Conservation (phyloP, 73 alveolate genomes). For the Paramecium octaurelia region DNA sequence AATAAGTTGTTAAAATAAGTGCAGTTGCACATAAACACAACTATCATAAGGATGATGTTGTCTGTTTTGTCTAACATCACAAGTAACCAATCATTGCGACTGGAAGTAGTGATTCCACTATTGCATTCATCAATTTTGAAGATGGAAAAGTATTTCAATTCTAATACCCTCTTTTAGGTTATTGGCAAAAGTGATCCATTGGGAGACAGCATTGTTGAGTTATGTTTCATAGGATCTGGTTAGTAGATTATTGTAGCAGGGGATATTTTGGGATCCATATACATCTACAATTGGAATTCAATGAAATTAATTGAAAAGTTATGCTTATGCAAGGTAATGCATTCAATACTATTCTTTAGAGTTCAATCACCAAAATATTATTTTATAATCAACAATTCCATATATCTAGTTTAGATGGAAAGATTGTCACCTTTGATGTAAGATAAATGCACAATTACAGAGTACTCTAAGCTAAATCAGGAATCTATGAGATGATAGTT, state of each 20-base stretch:
- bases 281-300: not conserved
- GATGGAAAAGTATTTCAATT: conserved; percentile 11
- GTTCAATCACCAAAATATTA: not conserved
- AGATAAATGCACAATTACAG: not conserved
- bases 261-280: not conserved
- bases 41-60: conserved; percentile 53
- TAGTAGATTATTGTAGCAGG: conserved; percentile 28
- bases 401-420: conserved; percentile 22
- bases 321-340: not conserved
- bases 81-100: conserved; percentile 20
- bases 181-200: not conserved
- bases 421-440: not conserved
- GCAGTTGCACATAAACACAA: not conserved
- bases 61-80: conserved; percentile 39
- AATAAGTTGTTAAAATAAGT: conserved; percentile 24
- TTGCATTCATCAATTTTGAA: conserved; percentile 22
- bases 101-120: conserved; percentile 54
- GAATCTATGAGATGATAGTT: conserved; percentile 43
- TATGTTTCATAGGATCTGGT: not conserved
- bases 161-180: not conserved
- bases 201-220: not conserved
- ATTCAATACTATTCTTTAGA: not conserved
- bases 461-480: conserved; percentile 20
- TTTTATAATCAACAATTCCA: not conserved
- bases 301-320: conserved; percentile 12